Base-by-base conservation (phyloP, 2,329 filamentous ascomycete genomes). In the Apiospora marii region DNA sequence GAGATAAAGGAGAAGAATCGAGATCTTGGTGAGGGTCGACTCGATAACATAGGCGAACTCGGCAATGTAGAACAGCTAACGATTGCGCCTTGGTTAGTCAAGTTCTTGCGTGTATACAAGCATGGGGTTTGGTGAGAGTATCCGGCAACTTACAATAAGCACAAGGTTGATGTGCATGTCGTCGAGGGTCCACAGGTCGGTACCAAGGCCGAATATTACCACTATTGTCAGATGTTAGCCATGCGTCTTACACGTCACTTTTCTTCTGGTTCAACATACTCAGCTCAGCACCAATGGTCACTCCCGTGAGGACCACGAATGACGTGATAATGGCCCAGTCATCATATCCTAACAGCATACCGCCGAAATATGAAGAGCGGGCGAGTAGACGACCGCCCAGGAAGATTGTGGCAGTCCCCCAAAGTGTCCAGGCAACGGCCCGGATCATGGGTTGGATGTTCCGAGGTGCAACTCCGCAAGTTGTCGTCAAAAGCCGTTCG, bases 251-350 rank as follows among this genome's bases (percentile, higher is more conserved):
- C 0, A 27, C 4, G 27, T 6, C 12, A 24, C 4, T 10, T 14
- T 51, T 6, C 46, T n/a, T 19, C 30, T 1, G 3, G 3, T 4
- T 16, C 14, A 37, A 73, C 74, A 37, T 70, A 76, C 75, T 76
- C 53, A 76, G 67, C 70, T 76, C 75, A 30, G 75, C 75, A 37
- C 75, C 75, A 13, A 75, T 71, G 22, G 74, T 74, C 8, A 75
- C 75, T 22, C 69, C 75, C 19, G 74, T 75, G 12, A 75, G 71
- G 19, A 75, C 74, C 7, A 58, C 72, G 70, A 76, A 76, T 5
- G 77, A 77, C 19, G 73, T 67, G 16, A 77, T 46, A 27, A 78
- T 77, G n/a, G 75, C 75, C 72, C 72, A 78, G 46, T 78, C 77
- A 68, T 78, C 77, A 68, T 71, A 76, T 71, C 77, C 76, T 16